Base-by-base conservation (phyloP, 352 stramenopile genomes). In the Pythium utonaiense region DNA sequence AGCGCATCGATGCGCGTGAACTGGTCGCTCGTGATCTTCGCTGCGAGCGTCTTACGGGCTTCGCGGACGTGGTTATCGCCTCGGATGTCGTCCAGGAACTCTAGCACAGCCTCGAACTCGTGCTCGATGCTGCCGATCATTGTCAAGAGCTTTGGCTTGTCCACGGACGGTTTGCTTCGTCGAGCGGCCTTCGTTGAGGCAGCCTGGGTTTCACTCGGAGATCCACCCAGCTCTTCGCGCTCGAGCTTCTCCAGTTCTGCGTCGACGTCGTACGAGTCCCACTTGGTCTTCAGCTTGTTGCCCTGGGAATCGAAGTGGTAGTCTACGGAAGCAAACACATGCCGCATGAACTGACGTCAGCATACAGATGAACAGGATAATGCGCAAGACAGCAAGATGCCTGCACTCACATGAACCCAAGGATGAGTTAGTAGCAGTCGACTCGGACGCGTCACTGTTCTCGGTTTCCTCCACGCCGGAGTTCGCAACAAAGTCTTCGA, bases 241-340 rank as follows among this genome's bases (percentile, higher is more conserved):
- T 94, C 84, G 6, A 94, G 70, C 6, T 65, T 70, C 31, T 91
- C 69, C 5, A 94, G 67, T 66, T 94, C 84, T 1, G 80, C 84
- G 33, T 92, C 84, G 12, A 89, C 82, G 48, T 94, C 74, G 60
- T 89, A 94, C 19, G 63, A 74, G 58, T 94, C 84, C 84, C 84
- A 92, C 59, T 94, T 92, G 27, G 82, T 92, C 67, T 90, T 91
- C 57, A 94, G 77, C 60, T 94, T 94, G 69, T 90, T 92, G 54
- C 84, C 84, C 5, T 89, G 51, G 27, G 82, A 94, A 63, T 94
- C 82, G 28, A 94, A 92, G 53, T 92, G 84, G 64, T 94, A 94
- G 62, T 91, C 84, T 94, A 58, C 6, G 27, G 10, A 38, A 13
- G 14, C 12, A 13, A 50, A 24, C 10, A 50, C 14, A 60, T 17